Base-by-base conservation (phyloP, 2,329 filamentous ascomycete species). In the Trichoderma gracile region DNA sequence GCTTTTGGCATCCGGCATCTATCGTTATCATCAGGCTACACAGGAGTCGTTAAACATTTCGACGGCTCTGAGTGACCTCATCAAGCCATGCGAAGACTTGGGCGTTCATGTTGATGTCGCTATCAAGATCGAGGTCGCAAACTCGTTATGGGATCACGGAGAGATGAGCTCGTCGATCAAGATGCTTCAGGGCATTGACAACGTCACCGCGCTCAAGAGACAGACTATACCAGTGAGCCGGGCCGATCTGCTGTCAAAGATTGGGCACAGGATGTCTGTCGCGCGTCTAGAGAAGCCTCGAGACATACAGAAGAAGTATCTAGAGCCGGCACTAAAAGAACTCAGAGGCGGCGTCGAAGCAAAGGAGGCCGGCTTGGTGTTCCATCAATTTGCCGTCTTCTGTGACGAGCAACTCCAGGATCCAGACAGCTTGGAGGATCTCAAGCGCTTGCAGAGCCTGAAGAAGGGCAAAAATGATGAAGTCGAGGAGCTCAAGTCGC, bases 361-460 rank as follows among this genome's bases (percentile, higher is more conserved):
- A 1, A 81, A 84, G 50, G 91, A 94, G 66, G 91, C 93, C 2
- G 93, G 93, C 1, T 85, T 92, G 69, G 95, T 98, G 0, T 97
- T 93, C 71, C 93, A 97, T 73, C 92, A 96, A 71, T 98, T 98
- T 75, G 95, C 96, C 27, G 85, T 88, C 58, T 99, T 99, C 74
- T 99, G 96, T 72, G 94, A 99, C 74, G 88, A 93, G 71, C 95
- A 99, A 74, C 81, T 99, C 10, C 91, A 97, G 71, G 94, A 94
- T 72, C 85, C 89, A 0, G 92, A 96, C 70, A 87, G 89, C 40
- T 79, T 93, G 1, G 92, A 96, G 74, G 95, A 99, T 71, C 86
- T 97, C 66, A 86, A 86, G 33, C 88, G 95, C 52, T 84, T 97
- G 47, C 86, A 91, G 72, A 92, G 87, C 69, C 81, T 98, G 38